Conservation (phyloP, 2,329 filamentous ascomycete genomes). For the Penicillium sp. region DNA sequence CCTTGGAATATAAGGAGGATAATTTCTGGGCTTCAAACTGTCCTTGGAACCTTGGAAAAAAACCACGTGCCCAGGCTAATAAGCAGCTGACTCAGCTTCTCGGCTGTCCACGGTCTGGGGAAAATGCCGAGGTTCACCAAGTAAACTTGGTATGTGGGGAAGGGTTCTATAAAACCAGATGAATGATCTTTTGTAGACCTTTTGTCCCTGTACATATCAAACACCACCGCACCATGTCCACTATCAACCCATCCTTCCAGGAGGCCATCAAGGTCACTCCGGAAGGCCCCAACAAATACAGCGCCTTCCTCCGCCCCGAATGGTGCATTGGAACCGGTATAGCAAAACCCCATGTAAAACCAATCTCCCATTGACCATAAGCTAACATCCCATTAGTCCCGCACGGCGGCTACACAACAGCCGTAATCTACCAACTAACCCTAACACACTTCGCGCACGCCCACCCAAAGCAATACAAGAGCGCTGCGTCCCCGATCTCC, state of each 20-base stretch:
- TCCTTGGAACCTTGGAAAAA: background rate
- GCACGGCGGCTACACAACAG: conserved; percentile 68
- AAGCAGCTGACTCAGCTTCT: background rate
- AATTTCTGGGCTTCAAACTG: background rate
- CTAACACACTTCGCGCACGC: conserved; percentile 60
- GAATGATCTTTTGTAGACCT: background rate
- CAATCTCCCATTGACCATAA: background rate
- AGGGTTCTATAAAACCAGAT: background rate
- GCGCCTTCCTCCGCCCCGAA: conserved; percentile 53
- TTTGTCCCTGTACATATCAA: background rate
- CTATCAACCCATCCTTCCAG: conserved; percentile 33
- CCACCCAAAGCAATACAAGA: conserved; percentile 49
- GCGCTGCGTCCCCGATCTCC: conserved; percentile 57
- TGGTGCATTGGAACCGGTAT: conserved; percentile 65
- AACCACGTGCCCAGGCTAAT: background rate
- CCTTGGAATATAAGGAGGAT: no score
- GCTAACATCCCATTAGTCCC: conserved; percentile 53
- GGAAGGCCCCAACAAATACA: conserved; percentile 55
- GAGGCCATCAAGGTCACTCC: conserved; percentile 39
- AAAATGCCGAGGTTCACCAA: conserved; percentile 8
- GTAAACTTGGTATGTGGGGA: background rate
- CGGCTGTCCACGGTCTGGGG: background rate
- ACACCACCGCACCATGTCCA: conserved; percentile 4
- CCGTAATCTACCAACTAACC: conserved; percentile 60
- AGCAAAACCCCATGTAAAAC: conserved; percentile 10